Evolutionary conservation across 495 filamentous ascomycete genomes (phyloP).

Genomic region (Tuber magnatum): DNA sequence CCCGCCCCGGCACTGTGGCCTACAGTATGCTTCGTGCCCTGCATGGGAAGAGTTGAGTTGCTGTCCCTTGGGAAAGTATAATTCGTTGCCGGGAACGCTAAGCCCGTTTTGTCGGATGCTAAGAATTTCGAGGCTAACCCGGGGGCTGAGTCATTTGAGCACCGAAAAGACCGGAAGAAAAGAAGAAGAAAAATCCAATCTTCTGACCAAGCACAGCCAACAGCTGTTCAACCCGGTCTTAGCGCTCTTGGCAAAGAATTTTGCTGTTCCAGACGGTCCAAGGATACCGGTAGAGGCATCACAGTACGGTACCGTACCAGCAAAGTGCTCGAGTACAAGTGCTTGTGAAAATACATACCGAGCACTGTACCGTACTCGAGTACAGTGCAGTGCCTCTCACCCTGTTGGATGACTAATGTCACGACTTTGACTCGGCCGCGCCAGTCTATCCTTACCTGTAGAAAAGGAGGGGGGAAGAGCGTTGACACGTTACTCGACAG

Average conservation of each 20-base stretch:
- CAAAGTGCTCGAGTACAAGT: too few species aligned
- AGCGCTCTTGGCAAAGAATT: not conserved
- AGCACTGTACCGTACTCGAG: too few species aligned
- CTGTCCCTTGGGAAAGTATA: not conserved
- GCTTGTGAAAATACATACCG: too few species aligned
- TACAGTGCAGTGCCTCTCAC: too few species aligned
- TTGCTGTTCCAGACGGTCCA: not conserved
- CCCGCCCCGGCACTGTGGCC: too few species aligned
- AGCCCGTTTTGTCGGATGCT: not conserved
- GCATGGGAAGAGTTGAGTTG: not conserved
- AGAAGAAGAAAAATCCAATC: too few species aligned
- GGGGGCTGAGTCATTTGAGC: not conserved
- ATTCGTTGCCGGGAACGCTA: not conserved
- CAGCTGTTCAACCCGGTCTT: not conserved
- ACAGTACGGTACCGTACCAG: too few species aligned
- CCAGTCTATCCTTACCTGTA: too few species aligned
- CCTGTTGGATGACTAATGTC: too few species aligned
- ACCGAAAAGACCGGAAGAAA: not conserved
- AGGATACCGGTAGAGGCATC: too few species aligned
- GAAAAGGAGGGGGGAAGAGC: too few species aligned
- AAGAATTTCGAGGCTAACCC: not conserved
- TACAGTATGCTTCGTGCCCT: not conserved
- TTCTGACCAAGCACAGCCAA: not conserved
- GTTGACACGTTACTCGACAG: not conserved
- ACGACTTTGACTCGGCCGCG: too few species aligned